Base-by-base conservation (phyloP, 257 asterid genomes). In the Leonotis leonurus region DNA sequence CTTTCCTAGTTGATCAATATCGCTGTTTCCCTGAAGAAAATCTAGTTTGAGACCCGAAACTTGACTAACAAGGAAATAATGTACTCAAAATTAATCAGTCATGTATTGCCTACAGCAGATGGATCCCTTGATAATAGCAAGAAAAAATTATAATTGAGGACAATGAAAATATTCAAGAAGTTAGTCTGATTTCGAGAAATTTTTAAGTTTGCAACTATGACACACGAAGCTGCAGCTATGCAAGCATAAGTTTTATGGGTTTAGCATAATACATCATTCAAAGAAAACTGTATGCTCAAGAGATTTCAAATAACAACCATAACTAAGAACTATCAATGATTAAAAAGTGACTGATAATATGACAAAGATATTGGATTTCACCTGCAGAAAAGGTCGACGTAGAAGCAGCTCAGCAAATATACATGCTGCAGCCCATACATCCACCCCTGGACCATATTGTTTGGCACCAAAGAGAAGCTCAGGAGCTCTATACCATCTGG, bases 381-480 rank as follows among this genome's bases (percentile, higher is more conserved):
- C 99, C 95, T 87, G 97, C 73, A 92, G 78, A 71, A 92, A 89
- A 52, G 99, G 97, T 64, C 95, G 81, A 3, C 97, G 95, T 56
- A 89, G 66, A 62, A 92, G 88, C 54, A 92, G 93, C 62, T 92
- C 99, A 65, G 99, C 97, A 79, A 92, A 86, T 77, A 92, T 92
- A 80, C 99, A 92, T 32, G 99, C 99, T 18, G 97, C 96, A 49
- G 99, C 99, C 99, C 99, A 92, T 17, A 92, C 89, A 60, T 92
- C 99, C 46, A 92, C 97, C n/a, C 96, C 95, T 4, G 97, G 85
- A 62, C 99, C 99, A 76, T 92, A 92, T 69, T 92, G 97, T 78
- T 87, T 92, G 53, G 97, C 95, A 74, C 99, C 99, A 85, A 92
- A 92, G 64, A 92, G 77, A 67, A 92, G 79, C 80, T 92, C 99